Conservation (phyloP, 495 filamentous ascomycete genomes). For the Tuber indicum region DNA sequence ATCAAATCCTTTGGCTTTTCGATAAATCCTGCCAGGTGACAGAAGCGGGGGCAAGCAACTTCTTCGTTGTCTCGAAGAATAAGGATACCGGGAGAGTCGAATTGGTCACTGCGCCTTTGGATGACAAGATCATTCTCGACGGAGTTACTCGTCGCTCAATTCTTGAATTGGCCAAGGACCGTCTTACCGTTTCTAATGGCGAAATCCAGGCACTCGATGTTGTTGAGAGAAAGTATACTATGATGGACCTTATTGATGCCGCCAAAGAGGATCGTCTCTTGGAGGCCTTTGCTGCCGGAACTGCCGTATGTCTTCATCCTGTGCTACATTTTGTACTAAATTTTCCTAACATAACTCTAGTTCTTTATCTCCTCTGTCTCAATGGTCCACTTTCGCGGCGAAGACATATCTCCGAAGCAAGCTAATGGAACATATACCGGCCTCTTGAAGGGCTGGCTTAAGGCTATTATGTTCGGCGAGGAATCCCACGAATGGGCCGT, state of each 20-base stretch:
- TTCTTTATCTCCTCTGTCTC: constrained; percentile 75
- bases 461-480: constrained; percentile 79
- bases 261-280: constrained; percentile 66
- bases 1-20: constrained; percentile 91
- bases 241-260: constrained; percentile 69
- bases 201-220: constrained; percentile 59
- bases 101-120: constrained; percentile 75
- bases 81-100: constrained; percentile 58
- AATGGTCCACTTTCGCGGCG: constrained; percentile 63
- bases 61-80: constrained; percentile 77
- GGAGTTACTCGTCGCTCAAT: constrained; percentile 76
- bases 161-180: constrained; percentile 62
- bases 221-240: constrained; percentile 72
- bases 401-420: constrained; percentile 58
- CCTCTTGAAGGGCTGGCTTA: constrained; percentile 69
- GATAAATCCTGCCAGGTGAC: constrained; percentile 68
- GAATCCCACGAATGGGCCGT: constrained; percentile 73
- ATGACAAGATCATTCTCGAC: constrained; percentile 73
- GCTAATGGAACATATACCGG: constrained; percentile 57
- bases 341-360: constrained; percentile 42
- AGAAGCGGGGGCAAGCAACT: constrained; percentile 87
- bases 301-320: constrained; percentile 57
- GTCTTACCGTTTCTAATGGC: constrained; percentile 47
- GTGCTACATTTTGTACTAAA: neutral
- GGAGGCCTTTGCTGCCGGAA: constrained; percentile 81